These are phyloP conservation scores for Stachybotrys chartarum DNA, from an alignment of 2,329 filamentous ascomycete genomes.

Conservation along the genomic window DNA sequence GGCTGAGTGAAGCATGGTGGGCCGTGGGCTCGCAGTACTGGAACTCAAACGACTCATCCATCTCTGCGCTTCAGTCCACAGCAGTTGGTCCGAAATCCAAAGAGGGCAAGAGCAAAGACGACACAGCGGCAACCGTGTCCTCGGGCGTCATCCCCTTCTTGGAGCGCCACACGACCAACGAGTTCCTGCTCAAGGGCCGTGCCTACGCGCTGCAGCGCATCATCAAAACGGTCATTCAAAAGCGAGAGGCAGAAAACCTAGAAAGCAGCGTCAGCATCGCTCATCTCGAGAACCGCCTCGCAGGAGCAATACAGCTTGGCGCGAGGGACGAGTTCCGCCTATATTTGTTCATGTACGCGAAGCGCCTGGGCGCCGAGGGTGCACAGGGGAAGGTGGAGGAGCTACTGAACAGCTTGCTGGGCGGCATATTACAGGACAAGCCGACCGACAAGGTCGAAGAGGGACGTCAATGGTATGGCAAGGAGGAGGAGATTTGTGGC, in stretches of 20 bases:
- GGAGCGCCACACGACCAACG: constrained; percentile 89
- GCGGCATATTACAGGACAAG: constrained; percentile 59
- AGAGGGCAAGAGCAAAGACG: constrained; percentile 36
- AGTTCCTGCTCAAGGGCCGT: constrained; percentile 83
- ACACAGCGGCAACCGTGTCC: constrained; percentile 55
- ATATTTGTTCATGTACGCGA: constrained; percentile 97
- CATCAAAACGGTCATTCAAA: constrained; percentile 79
- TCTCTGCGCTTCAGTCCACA: constrained; percentile 70
- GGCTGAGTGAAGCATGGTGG: constrained; percentile 97
- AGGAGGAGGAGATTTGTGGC: constrained; percentile 71
- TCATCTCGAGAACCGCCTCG: constrained; percentile 90
- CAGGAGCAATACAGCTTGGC: constrained; percentile 76
- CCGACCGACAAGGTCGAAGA: constrained; percentile 31
- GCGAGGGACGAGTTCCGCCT: constrained; percentile 88
- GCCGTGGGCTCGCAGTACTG: constrained; percentile 96
- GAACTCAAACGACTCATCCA: constrained; percentile 92
- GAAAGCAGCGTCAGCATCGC: constrained; percentile 89
- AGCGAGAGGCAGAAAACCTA: constrained; percentile 86
- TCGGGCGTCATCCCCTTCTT: constrained; percentile 89
- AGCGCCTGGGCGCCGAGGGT: constrained; percentile 86
- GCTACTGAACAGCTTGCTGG: constrained; percentile 72
- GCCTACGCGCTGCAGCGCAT: constrained; percentile 88
- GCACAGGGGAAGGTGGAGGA: constrained; percentile 87
- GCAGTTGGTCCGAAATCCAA: constrained; percentile 52
- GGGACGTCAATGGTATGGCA: constrained; percentile 56